Conservation (phyloP, 1,284 basidiomycete species). For the Ceratobasidium sp. region DNA sequence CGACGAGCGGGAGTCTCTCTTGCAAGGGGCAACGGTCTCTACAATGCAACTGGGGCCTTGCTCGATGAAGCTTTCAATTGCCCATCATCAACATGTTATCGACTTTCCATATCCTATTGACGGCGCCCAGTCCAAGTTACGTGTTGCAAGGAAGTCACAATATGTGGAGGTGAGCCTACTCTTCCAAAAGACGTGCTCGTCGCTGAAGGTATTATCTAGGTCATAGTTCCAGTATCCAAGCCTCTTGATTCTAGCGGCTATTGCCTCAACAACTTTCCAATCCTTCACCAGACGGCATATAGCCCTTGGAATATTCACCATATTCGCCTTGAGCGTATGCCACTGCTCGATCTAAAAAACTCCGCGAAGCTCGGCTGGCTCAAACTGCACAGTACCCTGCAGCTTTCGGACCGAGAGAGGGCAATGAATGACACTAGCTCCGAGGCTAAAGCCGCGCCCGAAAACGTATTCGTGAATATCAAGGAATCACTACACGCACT, state of each 20-base stretch:
- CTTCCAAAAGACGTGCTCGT: background rate
- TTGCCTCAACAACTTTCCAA: slow-evolving; percentile 57
- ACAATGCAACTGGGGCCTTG: slow-evolving; percentile 7
- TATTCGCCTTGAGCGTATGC: slow-evolving; percentile 52
- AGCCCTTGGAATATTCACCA: slow-evolving; percentile 56
- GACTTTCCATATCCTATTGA: slow-evolving; percentile 24
- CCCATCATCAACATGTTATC: background rate
- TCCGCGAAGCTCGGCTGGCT: slow-evolving; percentile 51
- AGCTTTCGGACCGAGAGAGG: slow-evolving; percentile 54
- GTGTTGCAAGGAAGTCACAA: slow-evolving; percentile 25
- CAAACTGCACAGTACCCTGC: slow-evolving; percentile 52
- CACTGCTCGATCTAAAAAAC: slow-evolving; percentile 49
- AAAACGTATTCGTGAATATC: background rate
- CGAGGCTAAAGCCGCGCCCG: background rate
- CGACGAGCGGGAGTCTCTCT: background rate
- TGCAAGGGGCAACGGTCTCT: background rate
- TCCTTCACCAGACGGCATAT: background rate
- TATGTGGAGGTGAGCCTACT: slow-evolving; percentile 20
- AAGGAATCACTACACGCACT: slow-evolving; percentile 22
- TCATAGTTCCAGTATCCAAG: slow-evolving; percentile 53
- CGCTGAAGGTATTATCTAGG: slow-evolving; percentile 49
- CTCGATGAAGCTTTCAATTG: slow-evolving; percentile 3
- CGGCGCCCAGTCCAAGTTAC: background rate
- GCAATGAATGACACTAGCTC: background rate
- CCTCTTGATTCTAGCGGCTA: slow-evolving; percentile 52